Evolutionary conservation across 192 early-diverging fungal species (phyloP), one percentile per base, ranked within the genome.

Genomic region (Entomortierella parvispora): DNA sequence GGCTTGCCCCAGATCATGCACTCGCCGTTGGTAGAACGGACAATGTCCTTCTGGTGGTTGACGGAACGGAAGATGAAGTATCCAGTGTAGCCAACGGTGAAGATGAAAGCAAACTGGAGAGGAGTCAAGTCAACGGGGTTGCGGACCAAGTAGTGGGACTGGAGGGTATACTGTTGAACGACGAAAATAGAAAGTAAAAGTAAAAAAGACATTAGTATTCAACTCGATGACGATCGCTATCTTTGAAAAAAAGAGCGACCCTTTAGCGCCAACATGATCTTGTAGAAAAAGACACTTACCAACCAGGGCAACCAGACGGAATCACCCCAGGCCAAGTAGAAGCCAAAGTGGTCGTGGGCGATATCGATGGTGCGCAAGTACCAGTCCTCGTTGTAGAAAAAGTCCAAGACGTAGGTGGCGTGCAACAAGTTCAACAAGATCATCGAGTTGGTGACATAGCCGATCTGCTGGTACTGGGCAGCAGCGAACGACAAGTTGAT

Each of bases 321-420:
- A 79, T 93, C 92, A 45, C 92, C 92, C 92, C 92, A 93, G 22
- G 91, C 89, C 26, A 93, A 84, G 82, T 93, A 93, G 82, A 92
- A 94, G 28, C 93, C 93, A 79, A 94, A 93, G 81, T 94, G 93
- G 71, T 94, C 93, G 78, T 94, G 93, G 56, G 85, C 86, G 63
- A 94, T 93, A 76, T 94, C 90, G 69, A 94, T 93, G 44, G 93
- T 94, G 49, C 93, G 69, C 46, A 94, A 82, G 82, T 94, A 94
- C 93, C 93, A 94, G 81, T 94, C 91, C 83, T 93, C 93, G 69
- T 90, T 82, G 71, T 85, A 86, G 83, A 94, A 94, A 76, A 93
- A 94, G 80, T 94, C 93, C 42, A 93, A 42, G 32, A 94, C 91
- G 58, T 94, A 94, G 49, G 88, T 80, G 18, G 83, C 81, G 64